Base-by-base conservation (phyloP, 345 rosid species). In the Linum trigynum region DNA sequence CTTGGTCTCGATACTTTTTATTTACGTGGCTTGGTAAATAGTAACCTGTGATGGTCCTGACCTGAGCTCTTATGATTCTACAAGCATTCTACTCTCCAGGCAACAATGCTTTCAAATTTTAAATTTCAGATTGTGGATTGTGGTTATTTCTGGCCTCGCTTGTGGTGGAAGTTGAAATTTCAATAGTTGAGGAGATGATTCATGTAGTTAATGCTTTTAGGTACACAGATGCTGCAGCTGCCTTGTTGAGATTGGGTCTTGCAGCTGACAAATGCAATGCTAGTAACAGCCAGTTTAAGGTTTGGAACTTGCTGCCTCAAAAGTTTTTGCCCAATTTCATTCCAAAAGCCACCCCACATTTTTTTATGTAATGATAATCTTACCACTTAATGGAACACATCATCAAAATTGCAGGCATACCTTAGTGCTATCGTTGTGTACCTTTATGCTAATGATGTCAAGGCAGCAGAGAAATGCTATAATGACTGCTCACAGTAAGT, bases 401-500 rank as follows among this genome's bases (percentile, higher is more conserved):
- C 53, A 7, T 23, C 32, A 23, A 23, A 39, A 58, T 85, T 76
- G 69, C 90, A 94, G 99, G 97, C 97, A 16, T 94, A 94, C 82
- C 95, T 94, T 67, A 74, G 99, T 71, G 97, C 99, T 67, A 90
- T 90, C 69, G 81, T 94, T 45, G 73, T 90, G 57, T 85, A 90
- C 82, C 91, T 94, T 70, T 90, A 88, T 72, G 89, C 82, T 68
- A 86, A 90, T 80, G 99, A 94, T 75, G 69, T 85, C 64, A 77
- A 80, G 62, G 96, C 90, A 76, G 99, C 99, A 55, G 96, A 90
- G 69, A 85, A 85, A 77, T 94, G 96, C 88, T 90, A 85, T 78
- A 90, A 88, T 69, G 97, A 94, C 68, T 94, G 99, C 72, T 84
- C 88, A 45, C 97, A 94, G 99, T 94, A 76, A 88, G 99, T 81